phyloP scores from a whole-genome alignment of 768 basidiomycete genomes.

The Rhodotorula babjevae region DNA sequence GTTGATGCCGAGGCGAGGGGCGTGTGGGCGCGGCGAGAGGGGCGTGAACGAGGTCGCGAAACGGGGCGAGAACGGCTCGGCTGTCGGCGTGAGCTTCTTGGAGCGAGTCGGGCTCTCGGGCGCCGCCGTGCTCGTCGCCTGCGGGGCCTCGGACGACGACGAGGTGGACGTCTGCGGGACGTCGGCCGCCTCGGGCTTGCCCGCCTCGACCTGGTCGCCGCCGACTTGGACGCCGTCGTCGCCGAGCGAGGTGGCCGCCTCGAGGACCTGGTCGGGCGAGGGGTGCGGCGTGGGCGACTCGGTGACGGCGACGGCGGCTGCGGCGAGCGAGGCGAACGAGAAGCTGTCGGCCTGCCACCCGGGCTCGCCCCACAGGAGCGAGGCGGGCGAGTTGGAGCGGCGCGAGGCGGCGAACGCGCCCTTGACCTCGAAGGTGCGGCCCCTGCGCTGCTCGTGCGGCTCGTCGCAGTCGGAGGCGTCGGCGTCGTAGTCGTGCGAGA shows the following conservation, averaged over 20 bases:
- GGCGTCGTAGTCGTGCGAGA: background rate
- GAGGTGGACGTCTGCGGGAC: background rate
- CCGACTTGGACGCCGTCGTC: background rate
- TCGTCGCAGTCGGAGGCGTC: background rate
- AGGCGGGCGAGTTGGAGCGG: slow-evolving; percentile 7
- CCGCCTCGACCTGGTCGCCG: background rate
- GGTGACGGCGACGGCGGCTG: background rate
- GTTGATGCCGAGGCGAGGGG: slow-evolving; percentile 1
- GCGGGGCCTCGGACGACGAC: too few species aligned
- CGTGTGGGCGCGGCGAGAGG: background rate
- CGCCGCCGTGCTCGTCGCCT: background rate
- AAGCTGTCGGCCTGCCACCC: slow-evolving; percentile 22
- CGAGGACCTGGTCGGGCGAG: background rate
- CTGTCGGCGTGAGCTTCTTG: slow-evolving; percentile 28
- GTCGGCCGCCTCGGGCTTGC: background rate
- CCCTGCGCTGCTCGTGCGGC: too few species aligned
- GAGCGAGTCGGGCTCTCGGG: background rate
- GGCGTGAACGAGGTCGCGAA: background rate
- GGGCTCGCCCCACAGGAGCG: slow-evolving; percentile 17
- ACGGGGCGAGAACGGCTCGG: slow-evolving; percentile 30
- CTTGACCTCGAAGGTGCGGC: background rate
- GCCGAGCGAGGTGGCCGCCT: too few species aligned
- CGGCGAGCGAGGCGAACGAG: slow-evolving; percentile 9
- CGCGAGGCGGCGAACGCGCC: background rate
- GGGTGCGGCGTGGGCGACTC: background rate